These are phyloP conservation scores for Fraxinus nigra DNA, from an alignment of 305 asterid species.

Conservation along the genomic window DNA sequence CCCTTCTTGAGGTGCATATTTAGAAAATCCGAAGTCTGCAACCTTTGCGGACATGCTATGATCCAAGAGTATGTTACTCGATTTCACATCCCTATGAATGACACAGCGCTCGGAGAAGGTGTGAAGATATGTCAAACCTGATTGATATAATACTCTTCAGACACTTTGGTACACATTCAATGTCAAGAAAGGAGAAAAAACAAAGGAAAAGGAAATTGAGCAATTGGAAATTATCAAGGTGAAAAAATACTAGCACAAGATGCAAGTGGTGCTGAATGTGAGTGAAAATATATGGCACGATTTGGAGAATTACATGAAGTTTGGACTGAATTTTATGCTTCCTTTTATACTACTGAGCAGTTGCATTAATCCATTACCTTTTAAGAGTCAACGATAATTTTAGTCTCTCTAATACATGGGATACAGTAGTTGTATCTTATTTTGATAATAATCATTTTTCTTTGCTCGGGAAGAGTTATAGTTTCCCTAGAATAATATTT, in stretches of 20 bases:
- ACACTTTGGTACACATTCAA: neutral
- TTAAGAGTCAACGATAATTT: neutral
- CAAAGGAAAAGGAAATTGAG: neutral
- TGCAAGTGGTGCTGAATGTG: neutral
- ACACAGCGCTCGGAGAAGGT: slow-evolving; percentile 74
- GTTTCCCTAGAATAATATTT: neutral
- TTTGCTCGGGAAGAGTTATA: neutral
- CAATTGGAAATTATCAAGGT: neutral
- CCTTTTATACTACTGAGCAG: neutral
- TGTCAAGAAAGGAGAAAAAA: neutral
- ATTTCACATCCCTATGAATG: slow-evolving; percentile 88
- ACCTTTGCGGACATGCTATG: slow-evolving; percentile 92
- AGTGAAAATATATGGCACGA: neutral
- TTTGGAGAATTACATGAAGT: neutral
- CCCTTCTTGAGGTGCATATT: slow-evolving; percentile 92
- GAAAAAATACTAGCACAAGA: neutral
- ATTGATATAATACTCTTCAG: slow-evolving; percentile 21
- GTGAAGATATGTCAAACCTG: slow-evolving; percentile 85
- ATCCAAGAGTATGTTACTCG: slow-evolving; percentile 88
- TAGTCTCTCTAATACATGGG: neutral
- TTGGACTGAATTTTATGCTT: neutral
- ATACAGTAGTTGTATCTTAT: neutral
- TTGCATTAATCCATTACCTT: neutral
- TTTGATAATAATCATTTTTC: neutral
- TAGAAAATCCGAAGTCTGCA: slow-evolving; percentile 90